Base-by-base conservation (phyloP, 2,329 filamentous ascomycete species). In the Calonectria crousiana region DNA sequence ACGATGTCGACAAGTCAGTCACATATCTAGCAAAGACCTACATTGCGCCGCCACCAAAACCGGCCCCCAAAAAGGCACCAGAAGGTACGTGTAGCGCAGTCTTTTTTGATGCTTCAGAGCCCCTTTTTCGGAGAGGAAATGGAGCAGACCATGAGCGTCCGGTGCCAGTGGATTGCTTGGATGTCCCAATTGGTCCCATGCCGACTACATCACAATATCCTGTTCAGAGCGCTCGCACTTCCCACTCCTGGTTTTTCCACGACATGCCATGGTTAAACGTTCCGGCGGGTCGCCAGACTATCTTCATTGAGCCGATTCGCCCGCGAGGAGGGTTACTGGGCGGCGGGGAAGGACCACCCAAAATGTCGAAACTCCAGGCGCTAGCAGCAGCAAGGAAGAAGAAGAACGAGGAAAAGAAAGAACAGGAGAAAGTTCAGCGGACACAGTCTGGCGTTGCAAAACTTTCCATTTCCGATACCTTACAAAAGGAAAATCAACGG, bases 301-400 rank as follows among this genome's bases (percentile, higher is more conserved):
- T 93, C 20, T 90, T 96, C 47, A 85, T 94, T 65, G 88, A 92
- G 51, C 91, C 84, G 73, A 75, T 79, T 20, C 90, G 44, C 75
- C 92, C 90, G 68, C 87, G 86, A 62, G 90, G 92, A 23, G 93
- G 95, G 2, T 88, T 99, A 0, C 85, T 98, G 3, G 97, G 97
- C 36, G 97, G 97, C 41, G 89, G 92, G 2, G 90, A 91, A 62
- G 86, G 86, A 16, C 81, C 87, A n/a, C 89, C 91, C 4, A 97
- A 96, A 81, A 89, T 94, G 84, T 98, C 96, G 6, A 99, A 99
- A 81, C 88, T 99, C 58, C 96, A 98, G 79, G 95, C 95, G 62
- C 87, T 99, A 52, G 96, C 96, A 67, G 95, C 95, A 41, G 94
- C 95, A 69, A 90, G 95, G 34, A 96, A 95, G 83, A 96, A 95